Percentiles rank a stretch among this genome's conserved stretches.
phyloP scores from a whole-genome alignment of 148 eudicot species.

The Diospyros kaki region DNA sequence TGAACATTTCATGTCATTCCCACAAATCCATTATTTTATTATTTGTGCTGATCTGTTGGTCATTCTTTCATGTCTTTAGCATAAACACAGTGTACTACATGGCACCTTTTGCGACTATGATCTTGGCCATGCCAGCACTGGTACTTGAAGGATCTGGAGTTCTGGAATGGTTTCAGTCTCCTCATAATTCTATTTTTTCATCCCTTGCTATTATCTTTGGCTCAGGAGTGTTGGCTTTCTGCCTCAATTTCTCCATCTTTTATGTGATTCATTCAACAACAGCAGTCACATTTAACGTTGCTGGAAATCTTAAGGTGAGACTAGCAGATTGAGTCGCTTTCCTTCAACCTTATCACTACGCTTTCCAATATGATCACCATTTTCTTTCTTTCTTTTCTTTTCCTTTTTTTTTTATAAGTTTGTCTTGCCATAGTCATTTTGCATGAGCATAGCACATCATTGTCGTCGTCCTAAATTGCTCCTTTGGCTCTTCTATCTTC shows the following conservation, averaged over 20 bases:
- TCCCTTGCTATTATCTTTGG: conserved; percentile 61
- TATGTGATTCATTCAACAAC: conserved; percentile 93
- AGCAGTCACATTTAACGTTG: conserved; percentile 93
- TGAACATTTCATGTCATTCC: no score
- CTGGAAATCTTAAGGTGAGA: conserved; percentile 89
- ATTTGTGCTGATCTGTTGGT: not conserved
- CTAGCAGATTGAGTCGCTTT: no score
- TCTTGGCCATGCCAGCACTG: conserved; percentile 75
- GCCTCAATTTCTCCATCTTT: conserved; percentile 88
- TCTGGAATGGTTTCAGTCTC: conserved; percentile 52
- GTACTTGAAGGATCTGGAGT: conserved; percentile 81
- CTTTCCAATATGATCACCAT: not conserved
- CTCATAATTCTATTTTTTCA: conserved; percentile 39
- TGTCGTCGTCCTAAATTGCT: no score
- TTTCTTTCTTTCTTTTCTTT: no score
- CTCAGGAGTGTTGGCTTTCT: conserved; percentile 84
- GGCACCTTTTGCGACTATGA: conserved; percentile 93
- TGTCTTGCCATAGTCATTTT: no score
- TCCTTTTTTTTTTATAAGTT: no score
- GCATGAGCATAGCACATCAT: no score
- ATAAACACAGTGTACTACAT: conserved; percentile 90
- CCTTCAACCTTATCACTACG: not conserved
- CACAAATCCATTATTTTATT: no score
- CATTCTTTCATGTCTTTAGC: conserved; percentile 19
- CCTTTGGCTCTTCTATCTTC: no score